Evolutionary conservation across 441 rosid species (phyloP).

Genomic region (Omphalea diandra): DNA sequence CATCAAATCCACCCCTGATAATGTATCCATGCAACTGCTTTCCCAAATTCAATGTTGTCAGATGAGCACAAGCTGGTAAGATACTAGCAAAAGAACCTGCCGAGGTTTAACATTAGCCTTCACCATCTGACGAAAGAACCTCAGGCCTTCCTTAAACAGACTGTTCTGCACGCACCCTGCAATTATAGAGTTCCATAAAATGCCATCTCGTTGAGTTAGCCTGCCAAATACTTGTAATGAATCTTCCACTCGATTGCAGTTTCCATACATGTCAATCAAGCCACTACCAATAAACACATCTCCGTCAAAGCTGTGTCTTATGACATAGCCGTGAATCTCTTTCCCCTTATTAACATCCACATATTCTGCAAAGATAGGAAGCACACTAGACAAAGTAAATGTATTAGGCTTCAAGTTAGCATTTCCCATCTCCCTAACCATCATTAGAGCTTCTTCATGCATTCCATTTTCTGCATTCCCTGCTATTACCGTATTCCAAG

Average conservation of each 20-base stretch:
- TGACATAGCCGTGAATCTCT: conserved; percentile 76
- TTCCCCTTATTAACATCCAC: conserved; percentile 44
- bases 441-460: conserved; percentile 33
- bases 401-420: conserved; percentile 26
- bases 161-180: conserved; percentile 62
- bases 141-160: conserved; percentile 52
- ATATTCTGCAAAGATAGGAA: conserved; percentile 40
- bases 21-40: conserved; percentile 69
- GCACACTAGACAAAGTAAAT: conserved; percentile 30
- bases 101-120: conserved; percentile 49
- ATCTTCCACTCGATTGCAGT: conserved; percentile 52
- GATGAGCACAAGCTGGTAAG: conserved; percentile 52
- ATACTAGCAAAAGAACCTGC: conserved; percentile 59
- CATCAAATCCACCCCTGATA: conserved; percentile 38
- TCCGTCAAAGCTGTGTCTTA: conserved; percentile 54
- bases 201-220: conserved; percentile 43
- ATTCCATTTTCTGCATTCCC: conserved; percentile 36
- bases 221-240: conserved; percentile 45
- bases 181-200: conserved; percentile 74
- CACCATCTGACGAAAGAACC: conserved; percentile 47
- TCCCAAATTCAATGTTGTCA: conserved; percentile 54
- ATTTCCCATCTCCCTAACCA: conserved; percentile 39
- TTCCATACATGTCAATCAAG: conserved; percentile 82
- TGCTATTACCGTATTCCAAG: conserved; percentile 46
- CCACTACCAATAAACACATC: conserved; percentile 28